phyloP scores from a whole-genome alignment of 192 early-diverging fungal species.

The Umbelopsis ramanniana region DNA sequence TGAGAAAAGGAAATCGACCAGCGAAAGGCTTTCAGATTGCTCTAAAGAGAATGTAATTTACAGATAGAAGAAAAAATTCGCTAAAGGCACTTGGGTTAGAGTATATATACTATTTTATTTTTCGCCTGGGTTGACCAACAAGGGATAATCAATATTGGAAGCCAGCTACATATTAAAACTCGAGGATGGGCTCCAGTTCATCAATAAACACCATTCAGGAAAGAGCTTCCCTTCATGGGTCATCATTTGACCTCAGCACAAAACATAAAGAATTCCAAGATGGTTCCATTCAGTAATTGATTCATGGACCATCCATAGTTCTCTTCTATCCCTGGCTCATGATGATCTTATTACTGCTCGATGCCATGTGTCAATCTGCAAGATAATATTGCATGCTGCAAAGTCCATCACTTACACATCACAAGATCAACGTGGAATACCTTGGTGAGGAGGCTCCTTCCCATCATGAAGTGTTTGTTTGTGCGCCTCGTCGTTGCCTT shows the following conservation, averaged over 20 bases:
- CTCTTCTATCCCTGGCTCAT: no score
- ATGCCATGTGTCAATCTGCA: no score
- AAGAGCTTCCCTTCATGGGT: no score
- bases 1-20: slow-evolving; percentile 9
- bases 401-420: no score
- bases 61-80: slow-evolving; percentile 2
- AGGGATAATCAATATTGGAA: slow-evolving; percentile 4
- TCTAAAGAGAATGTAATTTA: slow-evolving; percentile 12
- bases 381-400: no score
- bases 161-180: slow-evolving; percentile 1
- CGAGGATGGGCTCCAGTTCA: neutral
- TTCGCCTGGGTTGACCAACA: neutral
- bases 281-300: no score
- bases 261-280: neutral
- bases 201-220: neutral
- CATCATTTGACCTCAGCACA: neutral
- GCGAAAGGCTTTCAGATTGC: slow-evolving; percentile 11
- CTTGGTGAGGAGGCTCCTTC: no score
- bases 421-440: no score
- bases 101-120: slow-evolving; percentile 16
- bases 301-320: no score
- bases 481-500: no score
- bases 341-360: no score
- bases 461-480: no score
- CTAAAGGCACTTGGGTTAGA: slow-evolving; percentile 21